Evolutionary conservation across 2,329 filamentous ascomycete species (phyloP).

Genomic region (Lecanicillium sp.): DNA sequence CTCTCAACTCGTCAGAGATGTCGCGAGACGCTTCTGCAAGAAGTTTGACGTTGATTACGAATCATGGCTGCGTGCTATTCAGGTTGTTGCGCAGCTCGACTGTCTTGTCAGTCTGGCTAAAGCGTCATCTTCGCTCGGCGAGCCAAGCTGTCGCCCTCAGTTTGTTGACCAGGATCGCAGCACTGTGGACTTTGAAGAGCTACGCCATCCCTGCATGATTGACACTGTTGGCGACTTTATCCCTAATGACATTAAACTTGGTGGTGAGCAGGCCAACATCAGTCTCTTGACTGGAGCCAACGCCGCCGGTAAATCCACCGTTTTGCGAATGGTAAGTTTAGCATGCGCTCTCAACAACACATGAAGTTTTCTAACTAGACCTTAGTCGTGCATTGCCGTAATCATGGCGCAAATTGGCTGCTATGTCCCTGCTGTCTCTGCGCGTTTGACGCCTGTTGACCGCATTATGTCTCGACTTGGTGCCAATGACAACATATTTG

Average conservation of each 20-base stretch:
- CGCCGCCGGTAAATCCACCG: constrained; percentile 92
- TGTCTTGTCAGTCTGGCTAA: constrained; percentile 91
- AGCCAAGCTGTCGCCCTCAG: constrained; percentile 80
- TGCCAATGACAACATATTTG: constrained; percentile 98
- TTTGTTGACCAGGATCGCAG: constrained; percentile 82
- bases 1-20: constrained; percentile 81
- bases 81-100: constrained; percentile 85
- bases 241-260: constrained; percentile 85
- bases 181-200: constrained; percentile 82
- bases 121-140: constrained; percentile 73
- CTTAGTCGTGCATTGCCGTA: constrained; percentile 81
- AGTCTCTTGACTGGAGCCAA: constrained; percentile 92
- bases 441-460: constrained; percentile 81
- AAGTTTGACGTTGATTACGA: constrained; percentile 84
- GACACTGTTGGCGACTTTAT: constrained; percentile 90
- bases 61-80: constrained; percentile 82
- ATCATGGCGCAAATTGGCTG: constrained; percentile 98
- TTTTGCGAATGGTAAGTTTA: constrained; percentile 75
- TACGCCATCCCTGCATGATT: constrained; percentile 92
- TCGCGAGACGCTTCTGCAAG: constrained; percentile 72
- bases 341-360: not conserved
- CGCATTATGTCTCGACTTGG: constrained; percentile 98
- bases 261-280: constrained; percentile 74
- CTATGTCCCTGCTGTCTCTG: constrained; percentile 76
- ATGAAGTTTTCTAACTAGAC: constrained; percentile 15